Conservation (phyloP, 352 stramenopile species). For the Phytophthora citricola region DNA sequence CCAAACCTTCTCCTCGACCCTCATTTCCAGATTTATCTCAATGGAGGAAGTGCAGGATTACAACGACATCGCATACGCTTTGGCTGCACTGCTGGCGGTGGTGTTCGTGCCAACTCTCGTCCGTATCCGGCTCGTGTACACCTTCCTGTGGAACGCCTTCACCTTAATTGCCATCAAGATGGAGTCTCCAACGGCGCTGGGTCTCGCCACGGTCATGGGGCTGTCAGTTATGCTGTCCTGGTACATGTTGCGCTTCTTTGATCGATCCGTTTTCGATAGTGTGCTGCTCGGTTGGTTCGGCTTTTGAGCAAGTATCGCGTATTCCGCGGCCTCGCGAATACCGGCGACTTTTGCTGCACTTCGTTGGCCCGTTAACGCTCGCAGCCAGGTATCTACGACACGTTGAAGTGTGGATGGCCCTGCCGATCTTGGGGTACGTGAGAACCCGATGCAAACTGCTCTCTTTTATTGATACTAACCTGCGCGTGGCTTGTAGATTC, state of each 20-base stretch:
- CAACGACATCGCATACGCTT: constrained; percentile 21
- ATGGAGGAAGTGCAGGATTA: constrained; percentile 20
- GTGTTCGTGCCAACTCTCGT: constrained; percentile 32
- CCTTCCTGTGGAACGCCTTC: constrained; percentile 36
- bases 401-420: constrained; percentile 46
- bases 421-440: constrained; percentile 36
- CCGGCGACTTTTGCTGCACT: constrained; percentile 38
- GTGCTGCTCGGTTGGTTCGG: constrained; percentile 47
- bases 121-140: constrained; percentile 32
- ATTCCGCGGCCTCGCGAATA: constrained; percentile 27
- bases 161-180: constrained; percentile 31
- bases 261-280: constrained; percentile 39
- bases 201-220: constrained; percentile 37
- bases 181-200: constrained; percentile 28
- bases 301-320: constrained; percentile 37
- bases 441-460: too few relatives aligned
- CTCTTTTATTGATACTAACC: too few relatives aligned
- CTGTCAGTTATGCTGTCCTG: constrained; percentile 45
- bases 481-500: constrained; percentile 17
- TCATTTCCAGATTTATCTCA: constrained; percentile 18
- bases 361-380: constrained; percentile 30
- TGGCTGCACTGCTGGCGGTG: constrained; percentile 24
- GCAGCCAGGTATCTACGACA: constrained; percentile 30
- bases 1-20: neutral
- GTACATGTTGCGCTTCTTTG: constrained; percentile 41